Conservation (phyloP, 352 stramenopile species). For the Phytophthora multivora region DNA sequence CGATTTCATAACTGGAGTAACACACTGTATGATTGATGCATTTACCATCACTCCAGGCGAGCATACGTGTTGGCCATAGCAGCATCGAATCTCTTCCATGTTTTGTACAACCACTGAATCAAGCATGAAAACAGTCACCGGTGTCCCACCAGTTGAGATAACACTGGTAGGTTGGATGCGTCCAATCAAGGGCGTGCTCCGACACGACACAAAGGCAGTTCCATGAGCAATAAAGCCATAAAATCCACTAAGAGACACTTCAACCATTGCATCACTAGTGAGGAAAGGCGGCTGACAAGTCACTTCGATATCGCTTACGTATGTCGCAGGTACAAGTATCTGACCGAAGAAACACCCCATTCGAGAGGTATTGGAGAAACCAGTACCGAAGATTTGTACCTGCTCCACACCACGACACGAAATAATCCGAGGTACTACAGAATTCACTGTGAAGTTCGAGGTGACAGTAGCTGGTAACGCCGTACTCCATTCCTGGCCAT, state of each 20-base stretch:
- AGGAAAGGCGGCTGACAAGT: slow-evolving; percentile 37
- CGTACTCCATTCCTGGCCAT: slow-evolving; percentile 53
- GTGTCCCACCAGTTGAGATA: slow-evolving; percentile 17
- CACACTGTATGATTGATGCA: slow-evolving; percentile 22
- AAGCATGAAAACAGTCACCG: slow-evolving; percentile 19
- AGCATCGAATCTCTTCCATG: slow-evolving; percentile 32
- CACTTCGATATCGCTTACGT: slow-evolving; percentile 38
- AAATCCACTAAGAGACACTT: slow-evolving; percentile 38
- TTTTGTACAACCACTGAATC: slow-evolving; percentile 13
- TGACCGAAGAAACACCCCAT: slow-evolving; percentile 48
- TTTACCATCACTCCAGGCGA: slow-evolving; percentile 17
- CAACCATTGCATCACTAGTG: slow-evolving; percentile 10
- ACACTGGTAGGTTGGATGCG: slow-evolving; percentile 20
- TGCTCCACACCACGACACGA: slow-evolving; percentile 17
- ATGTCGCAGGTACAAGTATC: slow-evolving; percentile 29
- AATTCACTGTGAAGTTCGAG: slow-evolving; percentile 27
- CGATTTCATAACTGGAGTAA: slow-evolving; percentile 15
- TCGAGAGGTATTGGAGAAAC: slow-evolving; percentile 35
- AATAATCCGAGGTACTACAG: slow-evolving; percentile 27
- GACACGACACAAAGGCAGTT: slow-evolving; percentile 16
- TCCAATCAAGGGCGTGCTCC: slow-evolving; percentile 24
- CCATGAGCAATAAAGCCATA: slow-evolving; percentile 32
- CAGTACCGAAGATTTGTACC: slow-evolving; percentile 37
- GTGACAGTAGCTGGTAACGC: slow-evolving; percentile 12
- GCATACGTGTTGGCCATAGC: slow-evolving; percentile 31